Conservation (phyloP, 345 rosid species). For the Raphanus raphanistrum region DNA sequence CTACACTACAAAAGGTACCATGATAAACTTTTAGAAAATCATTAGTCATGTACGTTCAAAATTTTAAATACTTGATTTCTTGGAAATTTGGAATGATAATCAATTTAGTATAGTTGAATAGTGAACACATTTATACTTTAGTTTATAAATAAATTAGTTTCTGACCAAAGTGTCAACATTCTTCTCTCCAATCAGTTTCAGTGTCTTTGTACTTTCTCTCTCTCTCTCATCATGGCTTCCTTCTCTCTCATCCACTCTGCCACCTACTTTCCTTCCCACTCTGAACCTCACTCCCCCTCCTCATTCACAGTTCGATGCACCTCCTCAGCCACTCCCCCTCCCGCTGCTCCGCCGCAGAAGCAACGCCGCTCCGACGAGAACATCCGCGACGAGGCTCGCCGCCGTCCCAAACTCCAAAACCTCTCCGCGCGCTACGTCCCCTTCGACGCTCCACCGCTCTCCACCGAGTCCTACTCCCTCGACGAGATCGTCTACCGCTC, state of each 20-base stretch:
- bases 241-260: constrained; percentile 29
- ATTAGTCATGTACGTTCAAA: neutral
- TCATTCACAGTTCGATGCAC: constrained; percentile 30
- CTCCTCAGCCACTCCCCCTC: neutral
- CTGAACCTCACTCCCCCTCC: constrained; percentile 22
- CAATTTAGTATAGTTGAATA: neutral
- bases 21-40: neutral
- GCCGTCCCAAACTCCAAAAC: constrained; percentile 41
- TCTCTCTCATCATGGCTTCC: constrained; percentile 32
- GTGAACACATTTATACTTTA: neutral
- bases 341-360: constrained; percentile 26
- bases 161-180: constrained; percentile 8
- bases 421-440: constrained; percentile 75
- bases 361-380: constrained; percentile 39
- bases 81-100: neutral
- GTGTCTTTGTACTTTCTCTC: neutral
- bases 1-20: neutral
- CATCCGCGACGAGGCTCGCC: constrained; percentile 73
- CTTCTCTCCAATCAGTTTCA: constrained; percentile 15
- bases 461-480: constrained; percentile 68
- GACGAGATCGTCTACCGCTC: constrained; percentile 83
- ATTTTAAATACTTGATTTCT: neutral
- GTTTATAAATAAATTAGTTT: neutral
- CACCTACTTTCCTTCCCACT: constrained; percentile 36
- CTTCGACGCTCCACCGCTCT: constrained; percentile 50